Evolutionary conservation across 345 rosid genomes (phyloP).

Genomic region (Boechera stricta): DNA sequence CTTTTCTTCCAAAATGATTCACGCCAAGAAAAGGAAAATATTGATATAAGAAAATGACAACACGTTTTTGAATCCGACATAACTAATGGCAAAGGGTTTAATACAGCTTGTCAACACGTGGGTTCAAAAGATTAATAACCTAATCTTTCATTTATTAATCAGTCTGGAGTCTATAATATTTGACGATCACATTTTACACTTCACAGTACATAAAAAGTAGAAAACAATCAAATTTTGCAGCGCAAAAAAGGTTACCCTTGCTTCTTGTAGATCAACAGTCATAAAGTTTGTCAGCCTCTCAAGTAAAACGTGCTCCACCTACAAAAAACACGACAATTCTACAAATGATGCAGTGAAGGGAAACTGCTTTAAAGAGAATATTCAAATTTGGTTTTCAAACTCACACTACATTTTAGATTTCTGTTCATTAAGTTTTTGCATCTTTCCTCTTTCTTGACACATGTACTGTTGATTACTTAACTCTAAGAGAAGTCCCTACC

Average conservation of each 20-base stretch:
- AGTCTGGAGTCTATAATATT: background rate
- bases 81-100: background rate
- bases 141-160: background rate
- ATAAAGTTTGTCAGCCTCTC: slow-evolving; percentile 69
- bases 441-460: too few relatives aligned
- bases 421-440: too few relatives aligned
- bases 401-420: background rate
- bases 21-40: slow-evolving; percentile 1
- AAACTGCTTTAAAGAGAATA: background rate
- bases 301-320: slow-evolving; percentile 82
- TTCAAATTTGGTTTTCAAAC: background rate
- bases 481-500: background rate
- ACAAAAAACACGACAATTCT: slow-evolving; percentile 30
- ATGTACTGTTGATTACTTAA: too few relatives aligned
- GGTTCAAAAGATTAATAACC: slow-evolving; percentile 1
- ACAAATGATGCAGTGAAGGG: slow-evolving; percentile 7
- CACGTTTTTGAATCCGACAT: too few relatives aligned
- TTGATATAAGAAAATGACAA: background rate
- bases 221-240: slow-evolving; percentile 4
- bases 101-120: slow-evolving; percentile 10
- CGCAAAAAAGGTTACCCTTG: slow-evolving; percentile 55
- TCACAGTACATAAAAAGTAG: background rate
- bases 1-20: background rate
- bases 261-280: slow-evolving; percentile 73
- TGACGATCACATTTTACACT: background rate